Base-by-base conservation (phyloP, 2,329 filamentous ascomycete genomes). In the Tolypocladium tropicale region DNA sequence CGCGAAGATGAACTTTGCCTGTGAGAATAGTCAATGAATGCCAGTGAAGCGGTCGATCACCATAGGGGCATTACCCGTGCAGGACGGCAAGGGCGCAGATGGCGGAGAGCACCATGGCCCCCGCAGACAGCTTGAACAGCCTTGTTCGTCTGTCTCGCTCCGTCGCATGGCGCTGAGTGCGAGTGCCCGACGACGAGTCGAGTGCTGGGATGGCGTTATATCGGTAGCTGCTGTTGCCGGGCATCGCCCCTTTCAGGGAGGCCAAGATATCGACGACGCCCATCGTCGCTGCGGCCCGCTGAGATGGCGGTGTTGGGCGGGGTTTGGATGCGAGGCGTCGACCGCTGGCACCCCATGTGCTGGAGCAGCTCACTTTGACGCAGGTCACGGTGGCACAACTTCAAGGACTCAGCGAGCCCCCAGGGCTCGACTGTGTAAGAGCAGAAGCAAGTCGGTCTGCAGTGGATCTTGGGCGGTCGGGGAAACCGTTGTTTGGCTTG, bases 171-270 rank as follows among this genome's bases (percentile, higher is more conserved):
- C 46, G 46, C 46, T 2, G 28, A n/a, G 4, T 6, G 46, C 21
- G 14, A 48, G 28, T 1, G 11, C 18, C 21, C 30, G 21, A n/a
- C 12, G 53, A 52, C 21, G 46, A 12, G 5, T 57, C 61, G 2
- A 56, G 61, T 11, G 56, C 55, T 18, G 65, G 62, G 36, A 69
- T 58, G 21, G 66, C 60, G 54, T 61, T 67, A 57, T 71, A 71
- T 55, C 61, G 63, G 60, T 70, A 63, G 33, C 57, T 59, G 4
- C 62, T 56, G 6, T 60, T 55, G 39, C 59, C 54, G 53, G 64
- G 48, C 11, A 60, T 30, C 25, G 53, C 58, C 37, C 53, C 60
- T 50, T 65, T 56, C 33, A 57, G n/a, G n/a, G 54, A 55, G 43
- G 56, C 50, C 28, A 53, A 33, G 25, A 52, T 39, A 21, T 54